phyloP scores from a whole-genome alignment of 139 green algal genomes.

The Coelastrella sp. region DNA sequence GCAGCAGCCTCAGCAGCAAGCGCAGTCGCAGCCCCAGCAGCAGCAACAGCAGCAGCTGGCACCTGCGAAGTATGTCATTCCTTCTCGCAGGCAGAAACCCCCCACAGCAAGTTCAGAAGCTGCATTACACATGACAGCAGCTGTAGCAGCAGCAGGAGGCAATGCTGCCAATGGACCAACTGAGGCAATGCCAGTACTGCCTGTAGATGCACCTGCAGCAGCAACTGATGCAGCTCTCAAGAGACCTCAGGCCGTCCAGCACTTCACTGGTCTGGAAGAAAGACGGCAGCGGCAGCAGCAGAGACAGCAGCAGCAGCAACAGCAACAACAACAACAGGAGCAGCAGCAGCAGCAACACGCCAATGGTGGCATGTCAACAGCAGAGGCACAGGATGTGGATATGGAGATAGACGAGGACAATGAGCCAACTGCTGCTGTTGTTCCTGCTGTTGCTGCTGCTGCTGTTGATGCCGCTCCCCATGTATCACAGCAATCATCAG shows the following conservation, averaged over 20 bases:
- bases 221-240: not conserved
- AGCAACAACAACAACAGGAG: not conserved
- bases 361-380: not conserved
- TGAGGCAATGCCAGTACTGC: not conserved
- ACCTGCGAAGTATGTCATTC: slow-evolving; percentile 9
- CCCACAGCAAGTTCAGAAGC: slow-evolving; percentile 5
- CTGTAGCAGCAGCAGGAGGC: slow-evolving; percentile 1
- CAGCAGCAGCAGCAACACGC: not conserved
- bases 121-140: not conserved
- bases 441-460: not conserved
- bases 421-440: not conserved
- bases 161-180: not conserved
- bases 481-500: not conserved
- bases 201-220: not conserved
- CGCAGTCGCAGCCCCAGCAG: not conserved
- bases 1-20: not conserved
- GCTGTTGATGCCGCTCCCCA: not conserved
- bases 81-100: not conserved
- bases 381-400: not conserved
- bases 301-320: not conserved
- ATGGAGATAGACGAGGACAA: not conserved
- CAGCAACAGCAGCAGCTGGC: not conserved
- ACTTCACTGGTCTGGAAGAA: not conserved
- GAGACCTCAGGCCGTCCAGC: no score
- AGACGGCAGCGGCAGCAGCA: slow-evolving; percentile 9